phyloP scores from a whole-genome alignment of 148 eudicot genomes.

The Arctostaphylos glauca region DNA sequence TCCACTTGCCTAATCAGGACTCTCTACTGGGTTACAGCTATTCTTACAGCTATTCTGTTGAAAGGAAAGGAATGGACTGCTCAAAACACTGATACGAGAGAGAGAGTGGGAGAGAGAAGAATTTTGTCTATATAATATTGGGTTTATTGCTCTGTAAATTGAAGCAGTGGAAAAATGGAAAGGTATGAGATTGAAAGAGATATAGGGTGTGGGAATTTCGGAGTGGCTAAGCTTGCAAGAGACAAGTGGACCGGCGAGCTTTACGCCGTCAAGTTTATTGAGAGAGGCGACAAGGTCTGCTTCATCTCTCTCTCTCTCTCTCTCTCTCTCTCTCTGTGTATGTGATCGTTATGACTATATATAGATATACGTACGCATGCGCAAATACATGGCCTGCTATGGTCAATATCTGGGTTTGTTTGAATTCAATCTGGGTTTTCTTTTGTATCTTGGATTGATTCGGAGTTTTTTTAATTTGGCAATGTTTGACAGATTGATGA shows the following conservation, averaged over 20 bases:
- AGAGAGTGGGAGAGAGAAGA: neutral
- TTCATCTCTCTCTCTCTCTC: neutral
- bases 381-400: neutral
- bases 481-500: conserved; percentile 70
- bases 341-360: too few relatives aligned
- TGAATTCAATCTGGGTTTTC: neutral
- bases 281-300: conserved; percentile 74
- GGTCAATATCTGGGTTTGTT: neutral
- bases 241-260: conserved; percentile 59
- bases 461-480: neutral
- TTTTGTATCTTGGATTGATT: neutral
- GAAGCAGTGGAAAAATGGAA: conserved; percentile 39
- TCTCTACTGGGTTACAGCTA: neutral
- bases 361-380: too few relatives aligned
- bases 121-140: neutral
- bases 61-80: neutral
- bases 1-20: neutral
- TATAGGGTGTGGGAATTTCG: conserved; percentile 83
- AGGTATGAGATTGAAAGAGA: conserved; percentile 64
- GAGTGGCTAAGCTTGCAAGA: conserved; percentile 76
- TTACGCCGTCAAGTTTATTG: conserved; percentile 73
- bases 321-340: neutral
- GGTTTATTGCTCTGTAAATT: neutral
- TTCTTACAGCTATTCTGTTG: neutral
- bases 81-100: neutral